These are phyloP conservation scores for Fusarium haematococcum DNA, from an alignment of 2,329 filamentous ascomycete species.

Conservation along the genomic window DNA sequence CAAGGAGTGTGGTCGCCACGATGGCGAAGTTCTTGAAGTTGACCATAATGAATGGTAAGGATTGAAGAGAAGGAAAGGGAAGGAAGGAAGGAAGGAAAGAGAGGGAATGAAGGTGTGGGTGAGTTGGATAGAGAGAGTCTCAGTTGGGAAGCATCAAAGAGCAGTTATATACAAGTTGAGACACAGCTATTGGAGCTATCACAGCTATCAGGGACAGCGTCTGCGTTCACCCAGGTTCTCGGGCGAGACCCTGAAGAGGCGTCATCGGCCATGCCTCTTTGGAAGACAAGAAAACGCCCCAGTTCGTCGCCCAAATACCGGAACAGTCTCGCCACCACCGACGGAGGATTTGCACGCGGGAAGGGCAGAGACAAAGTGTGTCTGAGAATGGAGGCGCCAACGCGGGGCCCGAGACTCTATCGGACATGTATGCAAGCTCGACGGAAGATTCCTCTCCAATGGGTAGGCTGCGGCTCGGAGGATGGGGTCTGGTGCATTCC, in stretches of 20 bases:
- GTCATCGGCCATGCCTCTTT: conserved; percentile 4
- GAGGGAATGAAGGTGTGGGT: conserved; percentile 22
- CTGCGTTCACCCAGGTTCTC: background rate
- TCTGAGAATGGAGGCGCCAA: background rate
- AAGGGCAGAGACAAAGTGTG: background rate
- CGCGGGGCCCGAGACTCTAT: background rate
- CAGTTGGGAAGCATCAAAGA: background rate
- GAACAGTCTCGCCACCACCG: conserved; percentile 9
- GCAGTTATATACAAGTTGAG: conserved; percentile 20
- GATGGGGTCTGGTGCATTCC: background rate
- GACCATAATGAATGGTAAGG: conserved; percentile 40
- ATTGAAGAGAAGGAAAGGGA: background rate
- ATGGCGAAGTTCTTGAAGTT: conserved; percentile 43
- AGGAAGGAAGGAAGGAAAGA: conserved; percentile 5
- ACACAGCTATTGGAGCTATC: background rate
- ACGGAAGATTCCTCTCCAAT: background rate
- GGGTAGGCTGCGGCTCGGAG: background rate
- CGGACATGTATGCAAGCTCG: background rate
- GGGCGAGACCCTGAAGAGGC: conserved; percentile 20
- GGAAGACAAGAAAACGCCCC: conserved; percentile 1
- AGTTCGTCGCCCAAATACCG: conserved; percentile 8
- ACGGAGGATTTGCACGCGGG: background rate
- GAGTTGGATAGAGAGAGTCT: background rate
- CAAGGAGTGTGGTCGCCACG: conserved; percentile 40
- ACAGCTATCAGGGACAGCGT: background rate